These are phyloP conservation scores for Volvariella surrecta DNA, from an alignment of 1,284 basidiomycete species.

Conservation along the genomic window DNA sequence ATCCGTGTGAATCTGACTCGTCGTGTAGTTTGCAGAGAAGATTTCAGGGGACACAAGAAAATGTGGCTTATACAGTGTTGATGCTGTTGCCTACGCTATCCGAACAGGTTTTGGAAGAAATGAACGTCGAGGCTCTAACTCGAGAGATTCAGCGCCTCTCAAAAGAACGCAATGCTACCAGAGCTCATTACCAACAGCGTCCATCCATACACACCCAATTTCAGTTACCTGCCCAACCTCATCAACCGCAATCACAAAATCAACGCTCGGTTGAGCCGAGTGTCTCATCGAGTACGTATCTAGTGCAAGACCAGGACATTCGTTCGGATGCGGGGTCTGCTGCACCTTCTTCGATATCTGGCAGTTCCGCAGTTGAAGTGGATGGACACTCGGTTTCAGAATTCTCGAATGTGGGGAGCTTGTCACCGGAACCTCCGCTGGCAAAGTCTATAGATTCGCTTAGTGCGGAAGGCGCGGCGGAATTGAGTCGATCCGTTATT, in stretches of 20 bases:
- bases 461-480: no score
- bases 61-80: slow-evolving; percentile 75
- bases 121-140: slow-evolving; percentile 81
- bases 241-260: slow-evolving; percentile 14
- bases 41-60: slow-evolving; percentile 78
- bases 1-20: slow-evolving; percentile 7
- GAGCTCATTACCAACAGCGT: slow-evolving; percentile 9
- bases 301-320: slow-evolving; percentile 34
- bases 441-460: no score
- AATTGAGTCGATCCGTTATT: no score
- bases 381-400: no score
- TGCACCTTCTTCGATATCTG: slow-evolving; percentile 22
- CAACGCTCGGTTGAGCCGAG: slow-evolving; percentile 23
- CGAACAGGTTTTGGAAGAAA: slow-evolving; percentile 60
- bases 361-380: not conserved
- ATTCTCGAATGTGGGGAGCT: no score
- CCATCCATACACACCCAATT: slow-evolving; percentile 1
- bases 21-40: slow-evolving; percentile 57
- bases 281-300: slow-evolving; percentile 36
- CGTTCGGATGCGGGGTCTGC: slow-evolving; percentile 43
- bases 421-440: no score
- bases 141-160: slow-evolving; percentile 54
- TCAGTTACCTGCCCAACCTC: slow-evolving; percentile 14
- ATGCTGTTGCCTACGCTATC: slow-evolving; percentile 75
- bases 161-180: slow-evolving; percentile 19